These are phyloP conservation scores for Annona cherimola DNA, from an alignment of 164 flowering plant species.

Conservation along the genomic window DNA sequence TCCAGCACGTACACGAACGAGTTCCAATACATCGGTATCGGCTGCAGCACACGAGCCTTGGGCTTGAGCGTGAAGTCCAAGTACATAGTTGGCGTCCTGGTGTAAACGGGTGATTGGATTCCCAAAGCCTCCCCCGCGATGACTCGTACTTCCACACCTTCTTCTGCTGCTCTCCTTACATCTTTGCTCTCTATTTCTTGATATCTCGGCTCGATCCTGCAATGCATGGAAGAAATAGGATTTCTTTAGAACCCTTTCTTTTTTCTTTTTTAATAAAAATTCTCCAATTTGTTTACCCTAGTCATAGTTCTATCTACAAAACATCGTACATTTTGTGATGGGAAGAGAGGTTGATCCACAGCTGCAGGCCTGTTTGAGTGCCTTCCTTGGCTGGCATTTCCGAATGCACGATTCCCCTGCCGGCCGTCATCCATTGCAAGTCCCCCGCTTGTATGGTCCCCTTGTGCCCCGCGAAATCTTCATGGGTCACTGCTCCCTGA, in stretches of 20 bases:
- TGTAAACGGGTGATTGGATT: conserved; percentile 52
- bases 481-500: conserved; percentile 72
- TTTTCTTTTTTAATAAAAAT: too few relatives aligned
- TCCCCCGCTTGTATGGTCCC: conserved; percentile 73
- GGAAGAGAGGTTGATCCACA: conserved; percentile 92
- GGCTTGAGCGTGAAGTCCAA: conserved; percentile 76
- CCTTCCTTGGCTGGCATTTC: conserved; percentile 81
- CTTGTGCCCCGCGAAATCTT: conserved; percentile 77
- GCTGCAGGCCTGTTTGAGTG: conserved; percentile 62
- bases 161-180: conserved; percentile 40
- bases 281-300: too few relatives aligned
- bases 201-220: conserved; percentile 76
- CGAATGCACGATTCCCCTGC: too few relatives aligned
- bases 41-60: conserved; percentile 59
- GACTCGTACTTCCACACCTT: conserved; percentile 62
- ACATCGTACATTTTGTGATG: conserved; percentile 60
- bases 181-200: conserved; percentile 60
- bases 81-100: conserved; percentile 83
- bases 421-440: conserved; percentile 94
- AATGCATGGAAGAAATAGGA: not conserved
- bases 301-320: too few relatives aligned
- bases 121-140: conserved; percentile 88
- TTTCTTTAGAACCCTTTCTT: too few relatives aligned
- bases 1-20: conserved; percentile 73
- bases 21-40: conserved; percentile 61